Evolutionary conservation across 73 alveolate species (phyloP), one percentile per base, ranked within the genome.

Genomic region (Paramecium pentaurelia): DNA sequence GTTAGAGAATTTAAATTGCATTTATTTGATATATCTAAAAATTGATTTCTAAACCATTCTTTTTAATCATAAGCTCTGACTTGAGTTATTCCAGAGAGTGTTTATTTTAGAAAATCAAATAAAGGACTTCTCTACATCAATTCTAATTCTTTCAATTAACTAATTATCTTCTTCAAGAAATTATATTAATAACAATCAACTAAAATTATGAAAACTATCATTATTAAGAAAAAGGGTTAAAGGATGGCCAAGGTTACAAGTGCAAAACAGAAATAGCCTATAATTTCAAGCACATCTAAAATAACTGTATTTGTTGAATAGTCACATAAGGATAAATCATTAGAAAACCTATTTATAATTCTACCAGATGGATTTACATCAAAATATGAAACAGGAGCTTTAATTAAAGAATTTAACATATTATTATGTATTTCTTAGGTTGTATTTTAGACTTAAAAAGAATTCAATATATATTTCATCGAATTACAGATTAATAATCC

Each of bases 281-380:
- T 16, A 8, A 70, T 70, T n/a, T 70, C 86, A 25, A 27, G 27
- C 4, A 70, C 38, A 70, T 70, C 86, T 70, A 70, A 70, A 6
- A 70, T 25, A 0, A 34, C 27, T 5, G 38, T 32, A 25, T 70
- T 70, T 70, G 86, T 27, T 28, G 8, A 70, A 16, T n/a, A 25
- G 86, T 70, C 86, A 27, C 58, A 30, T 70, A 27, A 70, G 10
- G 54, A 51, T 86, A 86, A 86, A 86, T 94, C 97, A 22, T 86
- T 86, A 22, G 25, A 22, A 22, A 22, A 22, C 0, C 25, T 22
- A 22, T 22, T 22, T 22, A 22, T 22, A 22, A 91, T 94, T 77
- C 95, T 71, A 11, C 97, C 97, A 37, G 80, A 40, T 71, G 95
- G 95, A 45, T 86, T 94, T 2, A 68, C 30, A 54, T 94, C 97